phyloP scores from a whole-genome alignment of 208 protist species.

The Crithidia fasciculata region DNA sequence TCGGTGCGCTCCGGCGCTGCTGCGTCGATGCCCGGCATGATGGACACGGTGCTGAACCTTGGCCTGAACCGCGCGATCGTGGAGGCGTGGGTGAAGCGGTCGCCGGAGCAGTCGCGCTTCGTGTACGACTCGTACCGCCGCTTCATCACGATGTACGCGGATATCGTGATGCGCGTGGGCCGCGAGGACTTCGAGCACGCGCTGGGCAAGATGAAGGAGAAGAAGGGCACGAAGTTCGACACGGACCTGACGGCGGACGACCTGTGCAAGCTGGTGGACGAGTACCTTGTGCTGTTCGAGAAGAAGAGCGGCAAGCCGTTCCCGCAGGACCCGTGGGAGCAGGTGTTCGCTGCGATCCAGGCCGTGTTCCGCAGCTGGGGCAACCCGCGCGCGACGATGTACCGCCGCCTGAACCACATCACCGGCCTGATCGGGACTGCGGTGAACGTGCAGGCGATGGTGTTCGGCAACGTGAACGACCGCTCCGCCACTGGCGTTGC shows the following conservation, averaged over 20 bases:
- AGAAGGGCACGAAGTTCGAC: conserved; percentile 78
- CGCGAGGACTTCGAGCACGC: conserved; percentile 90
- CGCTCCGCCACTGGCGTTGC: conserved; percentile 93
- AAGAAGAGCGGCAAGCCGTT: conserved; percentile 77
- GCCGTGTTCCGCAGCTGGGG: conserved; percentile 94
- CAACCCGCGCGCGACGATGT: conserved; percentile 90
- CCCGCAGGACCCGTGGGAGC: conserved; percentile 89
- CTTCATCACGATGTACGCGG: conserved; percentile 96
- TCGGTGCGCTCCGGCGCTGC: conserved; percentile 94
- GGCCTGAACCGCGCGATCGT: conserved; percentile 91
- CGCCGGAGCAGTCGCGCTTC: conserved; percentile 83
- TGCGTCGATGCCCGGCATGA: conserved; percentile 97
- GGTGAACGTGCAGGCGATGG: conserved; percentile 96
- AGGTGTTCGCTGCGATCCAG: conserved; percentile 86
- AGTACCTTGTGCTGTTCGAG: conserved; percentile 76
- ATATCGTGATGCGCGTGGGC: conserved; percentile 92
- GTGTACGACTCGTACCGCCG: conserved; percentile 95
- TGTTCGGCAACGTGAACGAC: conserved; percentile 95
- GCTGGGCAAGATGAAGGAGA: conserved; percentile 79
- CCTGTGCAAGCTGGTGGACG: conserved; percentile 70
- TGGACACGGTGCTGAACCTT: conserved; percentile 96
- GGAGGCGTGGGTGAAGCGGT: conserved; percentile 70
- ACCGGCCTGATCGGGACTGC: conserved; percentile 91
- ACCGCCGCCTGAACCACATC: conserved; percentile 93
- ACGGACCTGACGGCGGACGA: conserved; percentile 84